Percentiles rank a stretch among this genome's conserved stretches.
Evolutionary conservation across 495 filamentous ascomycete genomes (phyloP).

Genomic region (Podospora bellae-mahoneyi): DNA sequence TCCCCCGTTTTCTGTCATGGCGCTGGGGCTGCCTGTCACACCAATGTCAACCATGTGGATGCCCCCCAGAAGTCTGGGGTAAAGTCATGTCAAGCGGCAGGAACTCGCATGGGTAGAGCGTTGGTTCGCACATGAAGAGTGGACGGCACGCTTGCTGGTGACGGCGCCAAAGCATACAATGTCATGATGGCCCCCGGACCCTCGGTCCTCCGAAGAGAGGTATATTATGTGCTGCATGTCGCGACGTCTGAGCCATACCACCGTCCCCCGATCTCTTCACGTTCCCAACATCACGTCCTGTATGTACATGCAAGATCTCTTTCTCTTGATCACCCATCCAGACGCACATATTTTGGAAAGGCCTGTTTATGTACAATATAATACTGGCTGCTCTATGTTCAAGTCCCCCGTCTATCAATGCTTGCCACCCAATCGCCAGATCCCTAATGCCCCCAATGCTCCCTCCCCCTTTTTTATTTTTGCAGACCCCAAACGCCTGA

Average conservation of each 20-base stretch:
- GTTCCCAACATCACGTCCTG: not conserved
- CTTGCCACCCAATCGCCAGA: constrained; percentile 9
- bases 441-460: not conserved
- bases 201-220: not conserved
- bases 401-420: constrained; percentile 18
- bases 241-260: not conserved
- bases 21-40: not conserved
- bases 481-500: constrained; percentile 19
- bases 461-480: constrained; percentile 16
- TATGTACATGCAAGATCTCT: not conserved
- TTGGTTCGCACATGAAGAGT: not conserved
- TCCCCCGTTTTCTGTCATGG: not conserved
- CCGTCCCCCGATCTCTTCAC: not conserved
- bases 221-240: not conserved
- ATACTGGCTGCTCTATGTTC: not conserved
- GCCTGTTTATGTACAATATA: not conserved
- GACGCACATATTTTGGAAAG: not conserved
- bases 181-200: not conserved
- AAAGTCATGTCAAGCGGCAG: constrained; percentile 3
- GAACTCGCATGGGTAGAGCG: not conserved
- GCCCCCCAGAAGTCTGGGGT: constrained; percentile 6
- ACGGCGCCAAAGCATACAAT: not conserved
- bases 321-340: not conserved
- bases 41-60: not conserved
- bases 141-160: not conserved